Conservation (phyloP, 768 basidiomycete species). For the Leucocoprinus sp. region DNA sequence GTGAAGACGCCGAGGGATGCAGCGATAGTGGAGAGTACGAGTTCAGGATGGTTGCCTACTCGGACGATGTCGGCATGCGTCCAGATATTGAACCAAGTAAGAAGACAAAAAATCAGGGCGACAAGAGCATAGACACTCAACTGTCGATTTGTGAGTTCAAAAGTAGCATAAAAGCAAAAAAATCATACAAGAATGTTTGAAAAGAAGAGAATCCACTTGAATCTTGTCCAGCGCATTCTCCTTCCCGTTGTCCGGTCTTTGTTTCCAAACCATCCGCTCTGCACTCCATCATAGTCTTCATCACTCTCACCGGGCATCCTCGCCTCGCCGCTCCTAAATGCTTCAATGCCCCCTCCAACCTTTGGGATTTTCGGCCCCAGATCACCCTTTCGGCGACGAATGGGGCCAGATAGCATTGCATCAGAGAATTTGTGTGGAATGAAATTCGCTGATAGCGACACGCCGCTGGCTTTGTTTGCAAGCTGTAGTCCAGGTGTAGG, state of each 20-base stretch:
- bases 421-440: slow-evolving; percentile 67
- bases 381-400: slow-evolving; percentile 23
- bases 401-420: slow-evolving; percentile 27
- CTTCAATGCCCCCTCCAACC: slow-evolving; percentile 63
- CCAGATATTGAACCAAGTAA: slow-evolving; percentile 77
- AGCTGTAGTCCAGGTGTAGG: slow-evolving; percentile 21
- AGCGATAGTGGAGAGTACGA: slow-evolving; percentile 63
- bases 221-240: slow-evolving; percentile 66
- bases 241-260: slow-evolving; percentile 21
- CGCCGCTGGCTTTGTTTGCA: slow-evolving; percentile 39
- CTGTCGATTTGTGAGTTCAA: slow-evolving; percentile 12
- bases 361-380: slow-evolving; percentile 37
- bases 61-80: slow-evolving; percentile 58
- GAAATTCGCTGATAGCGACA: slow-evolving; percentile 64
- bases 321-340: slow-evolving; percentile 42
- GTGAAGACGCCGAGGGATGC: slow-evolving; percentile 54
- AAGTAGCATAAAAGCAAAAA: slow-evolving; percentile 1
- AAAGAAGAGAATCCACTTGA: slow-evolving; percentile 75
- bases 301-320: slow-evolving; percentile 30
- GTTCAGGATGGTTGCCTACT: slow-evolving; percentile 58
- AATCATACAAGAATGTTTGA: slow-evolving; percentile 44
- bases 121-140: slow-evolving; percentile 53
- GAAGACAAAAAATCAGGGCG: slow-evolving; percentile 53
- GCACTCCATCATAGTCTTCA: slow-evolving; percentile 7
- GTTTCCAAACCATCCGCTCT: slow-evolving; percentile 4